Evolutionary conservation across 176 grass and related monocot species (phyloP).

Genomic region (Lolium perenne): DNA sequence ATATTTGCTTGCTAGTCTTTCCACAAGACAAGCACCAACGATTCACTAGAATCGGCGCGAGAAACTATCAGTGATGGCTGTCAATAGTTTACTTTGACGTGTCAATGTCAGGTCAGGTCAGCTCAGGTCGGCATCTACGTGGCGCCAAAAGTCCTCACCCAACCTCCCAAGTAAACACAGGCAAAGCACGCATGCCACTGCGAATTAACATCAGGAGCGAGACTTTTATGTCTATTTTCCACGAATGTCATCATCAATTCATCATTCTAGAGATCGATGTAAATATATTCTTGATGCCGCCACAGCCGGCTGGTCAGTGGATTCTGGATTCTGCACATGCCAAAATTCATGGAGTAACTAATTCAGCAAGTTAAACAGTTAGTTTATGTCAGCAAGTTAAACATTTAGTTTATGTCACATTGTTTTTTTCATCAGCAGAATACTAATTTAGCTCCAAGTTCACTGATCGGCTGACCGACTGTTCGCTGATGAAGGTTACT

Average conservation of each 20-base stretch:
- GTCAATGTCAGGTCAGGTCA: background rate
- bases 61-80: background rate
- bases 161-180: background rate
- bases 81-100: background rate
- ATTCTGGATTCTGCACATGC: background rate
- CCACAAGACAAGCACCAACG: background rate
- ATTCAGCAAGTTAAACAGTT: too few relatives aligned
- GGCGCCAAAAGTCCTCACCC: slow-evolving; percentile 8
- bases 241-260: background rate
- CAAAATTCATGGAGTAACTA: background rate
- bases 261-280: background rate
- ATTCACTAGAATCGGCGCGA: too few relatives aligned
- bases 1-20: background rate
- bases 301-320: background rate
- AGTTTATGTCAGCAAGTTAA: background rate
- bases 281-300: background rate
- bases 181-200: background rate
- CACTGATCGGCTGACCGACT: background rate
- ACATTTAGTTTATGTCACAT: background rate
- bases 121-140: slow-evolving; percentile 1
- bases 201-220: background rate
- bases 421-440: too few relatives aligned
- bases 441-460: background rate
- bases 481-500: background rate
- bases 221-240: background rate